A percentile compares a stretch with the other conserved stretches of the same genome.
phyloP scores from a whole-genome alignment of 495 filamentous ascomycete genomes.

The Aspergillus ellipticus region DNA sequence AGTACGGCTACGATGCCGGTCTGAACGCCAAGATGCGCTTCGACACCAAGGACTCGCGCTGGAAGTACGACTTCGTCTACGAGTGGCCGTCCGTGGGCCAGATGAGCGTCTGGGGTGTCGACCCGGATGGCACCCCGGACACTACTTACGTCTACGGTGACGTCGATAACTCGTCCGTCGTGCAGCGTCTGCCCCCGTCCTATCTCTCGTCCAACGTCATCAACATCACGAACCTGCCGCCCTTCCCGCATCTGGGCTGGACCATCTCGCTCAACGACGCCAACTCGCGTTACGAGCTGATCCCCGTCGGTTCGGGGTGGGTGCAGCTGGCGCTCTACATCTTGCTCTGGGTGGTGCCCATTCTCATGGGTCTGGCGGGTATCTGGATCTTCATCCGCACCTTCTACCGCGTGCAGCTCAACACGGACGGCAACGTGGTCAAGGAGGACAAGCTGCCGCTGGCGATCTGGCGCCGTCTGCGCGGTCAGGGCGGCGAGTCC shows the following conservation, averaged over 20 bases:
- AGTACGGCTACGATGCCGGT: conserved; percentile 61
- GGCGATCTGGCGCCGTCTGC: conserved; percentile 13
- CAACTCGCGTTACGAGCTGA: conserved; percentile 35
- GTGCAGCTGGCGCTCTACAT: conserved; percentile 42
- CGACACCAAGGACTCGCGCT: conserved; percentile 39
- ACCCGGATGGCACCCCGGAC: conserved; percentile 44
- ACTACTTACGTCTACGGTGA: conserved; percentile 46
- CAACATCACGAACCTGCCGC: conserved; percentile 42
- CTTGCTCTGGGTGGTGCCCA: conserved; percentile 40
- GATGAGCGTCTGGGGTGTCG: conserved; percentile 49
- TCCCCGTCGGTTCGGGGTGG: conserved; percentile 39
- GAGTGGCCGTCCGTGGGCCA: conserved; percentile 49
- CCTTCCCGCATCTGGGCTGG: conserved; percentile 42
- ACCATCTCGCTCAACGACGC: conserved; percentile 44
- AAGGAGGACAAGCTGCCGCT: conserved; percentile 12
- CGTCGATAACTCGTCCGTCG: conserved; percentile 27
- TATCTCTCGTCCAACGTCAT: conserved; percentile 38
- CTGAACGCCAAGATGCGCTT: conserved; percentile 49
- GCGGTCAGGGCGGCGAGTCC: conserved; percentile 4
- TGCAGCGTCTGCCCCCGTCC: conserved; percentile 20
- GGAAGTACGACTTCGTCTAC: conserved; percentile 48
- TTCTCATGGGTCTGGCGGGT: conserved; percentile 34
- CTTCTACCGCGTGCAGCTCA: conserved; percentile 53
- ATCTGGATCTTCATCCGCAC: conserved; percentile 41
- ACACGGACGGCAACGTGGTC: conserved; percentile 27